Conservation (phyloP, 2,329 filamentous ascomycete species). For the Microdochium bolleyi region DNA sequence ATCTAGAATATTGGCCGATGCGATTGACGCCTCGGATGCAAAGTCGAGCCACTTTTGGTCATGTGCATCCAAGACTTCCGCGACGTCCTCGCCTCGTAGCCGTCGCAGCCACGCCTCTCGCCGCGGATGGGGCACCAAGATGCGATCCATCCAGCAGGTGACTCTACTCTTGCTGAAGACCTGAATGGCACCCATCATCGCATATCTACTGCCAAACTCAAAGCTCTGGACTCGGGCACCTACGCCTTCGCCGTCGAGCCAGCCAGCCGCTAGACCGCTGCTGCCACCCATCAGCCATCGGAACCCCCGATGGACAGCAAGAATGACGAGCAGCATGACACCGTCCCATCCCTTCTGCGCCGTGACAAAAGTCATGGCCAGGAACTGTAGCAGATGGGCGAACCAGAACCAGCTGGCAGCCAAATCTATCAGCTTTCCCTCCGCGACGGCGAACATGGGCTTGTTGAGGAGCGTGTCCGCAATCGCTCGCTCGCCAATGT, state of each 20-base stretch:
- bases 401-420: constrained; percentile 9
- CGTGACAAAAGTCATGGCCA: constrained; percentile 16
- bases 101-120: constrained; percentile 8
- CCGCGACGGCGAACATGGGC: constrained; percentile 13
- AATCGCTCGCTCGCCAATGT: constrained; percentile 15
- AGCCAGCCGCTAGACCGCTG: constrained; percentile 4
- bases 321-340: constrained; percentile 8
- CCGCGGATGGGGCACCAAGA: constrained; percentile 11
- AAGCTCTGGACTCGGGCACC: constrained; percentile 7
- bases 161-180: constrained; percentile 6
- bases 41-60: too few species aligned
- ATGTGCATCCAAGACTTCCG: too few species aligned
- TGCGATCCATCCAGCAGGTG: constrained; percentile 14
- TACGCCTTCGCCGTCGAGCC: constrained; percentile 9
- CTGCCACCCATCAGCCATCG: constrained; percentile 1
- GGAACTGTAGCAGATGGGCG: constrained; percentile 12
- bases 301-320: constrained; percentile 2
- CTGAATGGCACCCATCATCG: constrained; percentile 14
- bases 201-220: constrained; percentile 9
- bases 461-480: constrained; percentile 18
- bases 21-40: too few species aligned
- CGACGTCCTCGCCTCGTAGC: too few species aligned
- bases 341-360: constrained; percentile 16
- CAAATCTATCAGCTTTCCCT: constrained; percentile 1
- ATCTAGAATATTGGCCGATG: too few species aligned